Conservation (phyloP, 1,284 basidiomycete species). For the Tylopilus orsonianus region DNA sequence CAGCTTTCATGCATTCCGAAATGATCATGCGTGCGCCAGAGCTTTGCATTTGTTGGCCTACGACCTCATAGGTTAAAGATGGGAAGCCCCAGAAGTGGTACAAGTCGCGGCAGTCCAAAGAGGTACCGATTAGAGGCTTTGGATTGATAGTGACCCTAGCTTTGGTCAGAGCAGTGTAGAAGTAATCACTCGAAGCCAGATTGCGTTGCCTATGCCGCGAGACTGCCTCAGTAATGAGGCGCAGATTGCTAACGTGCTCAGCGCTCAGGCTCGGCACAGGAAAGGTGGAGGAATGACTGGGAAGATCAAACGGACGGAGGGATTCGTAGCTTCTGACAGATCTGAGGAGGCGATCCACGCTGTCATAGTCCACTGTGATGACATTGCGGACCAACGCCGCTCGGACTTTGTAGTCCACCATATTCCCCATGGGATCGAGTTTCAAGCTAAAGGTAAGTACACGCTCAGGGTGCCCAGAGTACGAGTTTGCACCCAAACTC, state of each 20-base stretch:
- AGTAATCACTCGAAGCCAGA: slow-evolving; percentile 21
- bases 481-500: slow-evolving; percentile 51
- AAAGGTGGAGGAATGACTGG: background rate
- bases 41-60: slow-evolving; percentile 26
- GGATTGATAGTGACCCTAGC: slow-evolving; percentile 26
- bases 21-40: slow-evolving; percentile 58
- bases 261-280: slow-evolving; percentile 2
- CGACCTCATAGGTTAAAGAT: slow-evolving; percentile 46
- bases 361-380: slow-evolving; percentile 65
- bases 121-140: slow-evolving; percentile 31
- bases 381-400: slow-evolving; percentile 76
- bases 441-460: slow-evolving; percentile 85
- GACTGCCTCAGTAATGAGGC: slow-evolving; percentile 18
- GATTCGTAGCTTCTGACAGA: slow-evolving; percentile 4
- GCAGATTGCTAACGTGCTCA: slow-evolving; percentile 43
- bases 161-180: slow-evolving; percentile 28
- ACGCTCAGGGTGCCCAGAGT: slow-evolving; percentile 43
- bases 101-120: slow-evolving; percentile 36
- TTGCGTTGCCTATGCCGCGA: slow-evolving; percentile 27
- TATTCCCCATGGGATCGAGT: slow-evolving; percentile 61
- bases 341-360: slow-evolving; percentile 58
- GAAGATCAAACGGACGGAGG: slow-evolving; percentile 46
- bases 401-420: slow-evolving; percentile 71
- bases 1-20: slow-evolving; percentile 83
- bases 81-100: slow-evolving; percentile 61